Conservation (phyloP, 148 eudicot genomes). For the Hydrangea macrophylla region DNA sequence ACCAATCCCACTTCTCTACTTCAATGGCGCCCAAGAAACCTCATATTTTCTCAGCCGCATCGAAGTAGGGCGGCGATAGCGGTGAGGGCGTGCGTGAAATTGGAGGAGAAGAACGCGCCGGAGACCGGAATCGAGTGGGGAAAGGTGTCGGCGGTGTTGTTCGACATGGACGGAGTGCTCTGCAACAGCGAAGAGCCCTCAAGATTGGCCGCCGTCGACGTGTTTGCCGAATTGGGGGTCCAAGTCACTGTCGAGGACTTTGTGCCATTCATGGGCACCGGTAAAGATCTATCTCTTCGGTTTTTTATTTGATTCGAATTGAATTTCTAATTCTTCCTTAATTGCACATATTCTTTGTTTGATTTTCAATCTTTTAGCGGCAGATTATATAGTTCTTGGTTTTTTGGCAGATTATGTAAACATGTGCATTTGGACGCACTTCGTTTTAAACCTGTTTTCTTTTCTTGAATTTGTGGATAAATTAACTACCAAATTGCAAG, state of each 20-base stretch:
- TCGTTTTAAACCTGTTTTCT: no score
- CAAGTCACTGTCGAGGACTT: constrained; percentile 75
- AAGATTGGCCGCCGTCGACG: constrained; percentile 75
- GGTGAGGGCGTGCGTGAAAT: constrained; percentile 40
- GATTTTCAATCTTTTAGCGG: no score
- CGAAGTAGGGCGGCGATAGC: constrained; percentile 10
- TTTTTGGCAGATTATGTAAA: no score
- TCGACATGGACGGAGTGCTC: constrained; percentile 97
- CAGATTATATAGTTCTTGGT: no score
- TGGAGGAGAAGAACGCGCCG: constrained; percentile 37
- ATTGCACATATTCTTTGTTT: no score
- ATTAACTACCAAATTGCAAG: no score
- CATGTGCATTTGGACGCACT: no score
- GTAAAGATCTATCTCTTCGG: constrained; percentile 26
- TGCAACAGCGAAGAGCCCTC: constrained; percentile 92
- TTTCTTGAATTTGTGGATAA: no score
- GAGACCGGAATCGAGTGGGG: constrained; percentile 52
- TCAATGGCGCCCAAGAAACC: constrained; percentile 19
- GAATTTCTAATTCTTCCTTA: neutral
- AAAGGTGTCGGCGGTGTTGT: constrained; percentile 87
- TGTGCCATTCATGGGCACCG: constrained; percentile 96
- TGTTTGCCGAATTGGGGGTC: constrained; percentile 88
- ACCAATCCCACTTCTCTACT: neutral
- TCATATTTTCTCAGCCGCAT: neutral
- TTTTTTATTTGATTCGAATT: neutral